These are phyloP conservation scores for Coix lacrymajobi DNA, from an alignment of 176 grass and related monocot genomes.

Conservation along the genomic window DNA sequence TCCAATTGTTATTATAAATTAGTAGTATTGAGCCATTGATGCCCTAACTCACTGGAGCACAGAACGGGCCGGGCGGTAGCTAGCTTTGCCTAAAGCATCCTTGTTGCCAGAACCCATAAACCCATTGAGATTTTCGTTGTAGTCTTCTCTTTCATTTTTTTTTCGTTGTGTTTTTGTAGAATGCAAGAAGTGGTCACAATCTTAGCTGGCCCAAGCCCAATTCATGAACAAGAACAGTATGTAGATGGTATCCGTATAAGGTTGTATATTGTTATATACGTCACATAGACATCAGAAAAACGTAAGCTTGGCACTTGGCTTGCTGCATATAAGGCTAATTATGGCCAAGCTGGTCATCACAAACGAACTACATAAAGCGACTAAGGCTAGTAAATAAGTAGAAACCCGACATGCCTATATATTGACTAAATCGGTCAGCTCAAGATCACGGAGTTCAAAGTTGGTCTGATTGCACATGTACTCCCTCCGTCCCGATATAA, in stretches of 20 bases:
- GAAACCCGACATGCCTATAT: not conserved
- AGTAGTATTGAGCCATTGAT: not conserved
- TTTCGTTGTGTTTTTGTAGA: not conserved
- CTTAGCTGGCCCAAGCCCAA: constrained; percentile 2
- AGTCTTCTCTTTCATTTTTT: no score
- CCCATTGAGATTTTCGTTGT: not conserved
- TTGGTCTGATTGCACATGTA: not conserved
- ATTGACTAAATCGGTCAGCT: not conserved
- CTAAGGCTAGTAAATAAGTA: not conserved
- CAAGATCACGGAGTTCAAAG: not conserved
- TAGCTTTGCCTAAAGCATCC: constrained; percentile 17
- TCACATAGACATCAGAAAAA: not conserved
- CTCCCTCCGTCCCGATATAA: no score
- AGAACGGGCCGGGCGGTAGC: not conserved
- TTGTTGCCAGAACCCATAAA: not conserved
- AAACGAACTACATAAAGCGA: constrained; percentile 11
- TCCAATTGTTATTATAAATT: constrained; percentile 11
- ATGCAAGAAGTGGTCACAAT: constrained; percentile 13
- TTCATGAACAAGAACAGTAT: not conserved
- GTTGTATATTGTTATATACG: not conserved
- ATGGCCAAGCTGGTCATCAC: not conserved
- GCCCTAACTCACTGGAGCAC: constrained; percentile 7
- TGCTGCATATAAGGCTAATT: not conserved
- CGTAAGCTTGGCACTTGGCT: not conserved
- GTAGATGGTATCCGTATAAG: not conserved